phyloP scores from a whole-genome alignment of 2,329 filamentous ascomycete species.

The Pyrenophora tritici-repentis region DNA sequence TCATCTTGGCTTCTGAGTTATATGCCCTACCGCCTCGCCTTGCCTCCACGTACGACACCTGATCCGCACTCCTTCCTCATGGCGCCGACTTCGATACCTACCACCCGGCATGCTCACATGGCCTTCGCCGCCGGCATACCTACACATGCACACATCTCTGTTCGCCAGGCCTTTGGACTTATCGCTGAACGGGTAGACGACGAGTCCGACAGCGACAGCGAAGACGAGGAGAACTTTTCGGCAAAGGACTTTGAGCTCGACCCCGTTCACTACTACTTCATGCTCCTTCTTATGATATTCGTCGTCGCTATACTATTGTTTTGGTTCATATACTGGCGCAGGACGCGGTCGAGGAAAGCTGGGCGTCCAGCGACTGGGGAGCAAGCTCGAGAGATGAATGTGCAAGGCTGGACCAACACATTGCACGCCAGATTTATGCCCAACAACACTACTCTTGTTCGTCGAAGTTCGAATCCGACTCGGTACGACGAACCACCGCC shows the following conservation, averaged over 20 bases:
- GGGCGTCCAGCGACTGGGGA: constrained; percentile 36
- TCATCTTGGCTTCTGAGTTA: not conserved
- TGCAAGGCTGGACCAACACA: constrained; percentile 42
- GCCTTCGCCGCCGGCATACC: too few species aligned
- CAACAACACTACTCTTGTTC: constrained; percentile 21
- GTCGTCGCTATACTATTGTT: constrained; percentile 50
- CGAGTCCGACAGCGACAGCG: not conserved
- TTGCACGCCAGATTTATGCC: constrained; percentile 33
- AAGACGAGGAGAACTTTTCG: not conserved
- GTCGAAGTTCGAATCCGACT: constrained; percentile 62
- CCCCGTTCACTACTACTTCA: constrained; percentile 56
- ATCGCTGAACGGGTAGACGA: too few species aligned
- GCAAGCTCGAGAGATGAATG: constrained; percentile 43
- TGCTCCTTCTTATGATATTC: constrained; percentile 60
- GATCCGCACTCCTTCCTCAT: too few species aligned
- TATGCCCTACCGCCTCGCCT: not conserved
- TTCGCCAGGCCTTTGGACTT: too few species aligned
- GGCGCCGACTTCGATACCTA: too few species aligned
- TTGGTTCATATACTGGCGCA: constrained; percentile 54
- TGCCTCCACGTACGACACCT: too few species aligned
- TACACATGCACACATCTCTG: too few species aligned
- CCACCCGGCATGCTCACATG: too few species aligned
- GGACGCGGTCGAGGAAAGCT: constrained; percentile 40
- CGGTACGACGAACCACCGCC: constrained; percentile 69
- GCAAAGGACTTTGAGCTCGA: constrained; percentile 29